Conservation (phyloP, 768 basidiomycete genomes). For the Arthromyces matolae region DNA sequence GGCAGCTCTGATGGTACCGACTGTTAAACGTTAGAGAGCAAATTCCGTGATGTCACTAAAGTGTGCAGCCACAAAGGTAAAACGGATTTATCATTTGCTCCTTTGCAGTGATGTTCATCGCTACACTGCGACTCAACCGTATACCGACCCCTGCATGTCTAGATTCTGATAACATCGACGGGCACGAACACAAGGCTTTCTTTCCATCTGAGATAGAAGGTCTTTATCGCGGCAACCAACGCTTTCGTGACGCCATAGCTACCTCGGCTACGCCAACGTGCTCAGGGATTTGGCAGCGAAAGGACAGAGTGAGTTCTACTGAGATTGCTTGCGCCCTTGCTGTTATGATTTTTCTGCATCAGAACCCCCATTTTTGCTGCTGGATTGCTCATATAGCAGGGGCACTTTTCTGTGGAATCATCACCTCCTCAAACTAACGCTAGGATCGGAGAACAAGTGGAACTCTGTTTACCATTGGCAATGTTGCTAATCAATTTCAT, state of each 20-base stretch:
- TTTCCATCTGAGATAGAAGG: conserved; percentile 16
- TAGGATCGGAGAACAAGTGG: conserved; percentile 34
- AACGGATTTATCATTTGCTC: no score
- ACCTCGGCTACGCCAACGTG: conserved; percentile 12
- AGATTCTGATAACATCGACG: neutral
- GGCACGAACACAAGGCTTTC: conserved; percentile 2
- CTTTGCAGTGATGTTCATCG: no score
- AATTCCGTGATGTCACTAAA: no score
- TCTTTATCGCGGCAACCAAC: conserved; percentile 16
- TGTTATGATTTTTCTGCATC: neutral
- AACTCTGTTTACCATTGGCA: conserved; percentile 35
- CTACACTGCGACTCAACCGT: no score
- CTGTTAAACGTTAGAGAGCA: no score
- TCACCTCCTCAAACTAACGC: neutral
- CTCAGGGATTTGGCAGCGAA: conserved; percentile 13
- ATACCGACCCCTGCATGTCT: conserved; percentile 13
- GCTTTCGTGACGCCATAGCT: conserved; percentile 14
- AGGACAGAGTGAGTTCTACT: conserved; percentile 12
- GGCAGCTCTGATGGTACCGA: no score
- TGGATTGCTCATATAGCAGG: conserved; percentile 38
- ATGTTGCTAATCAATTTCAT: conserved; percentile 39
- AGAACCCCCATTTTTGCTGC: conserved; percentile 36
- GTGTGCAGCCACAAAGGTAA: no score
- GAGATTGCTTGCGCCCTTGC: neutral
- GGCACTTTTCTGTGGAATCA: neutral